Percentiles rank a stretch among this genome's conserved stretches.
phyloP scores from a whole-genome alignment of 176 grass and related monocot genomes.

The Aegilops longissima region DNA sequence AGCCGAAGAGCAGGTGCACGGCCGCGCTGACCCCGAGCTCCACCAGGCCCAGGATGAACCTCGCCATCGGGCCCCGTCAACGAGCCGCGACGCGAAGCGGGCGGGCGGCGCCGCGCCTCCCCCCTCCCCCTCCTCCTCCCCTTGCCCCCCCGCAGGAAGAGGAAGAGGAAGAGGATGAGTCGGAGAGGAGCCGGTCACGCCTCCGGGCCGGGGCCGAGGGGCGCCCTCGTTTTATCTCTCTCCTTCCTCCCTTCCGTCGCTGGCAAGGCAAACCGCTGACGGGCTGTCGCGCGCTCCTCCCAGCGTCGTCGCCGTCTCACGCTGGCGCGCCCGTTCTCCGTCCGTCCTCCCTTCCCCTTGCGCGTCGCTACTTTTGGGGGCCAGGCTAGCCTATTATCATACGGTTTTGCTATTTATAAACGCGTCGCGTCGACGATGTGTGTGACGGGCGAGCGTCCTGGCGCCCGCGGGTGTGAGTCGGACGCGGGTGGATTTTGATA shows the following conservation, averaged over 20 bases:
- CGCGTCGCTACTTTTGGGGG: conserved; percentile 5
- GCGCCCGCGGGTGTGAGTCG: background rate
- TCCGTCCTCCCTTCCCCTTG: no score
- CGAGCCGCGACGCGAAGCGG: no score
- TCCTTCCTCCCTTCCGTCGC: background rate
- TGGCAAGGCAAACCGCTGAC: background rate
- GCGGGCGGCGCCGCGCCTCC: no score
- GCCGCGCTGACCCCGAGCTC: conserved; percentile 80
- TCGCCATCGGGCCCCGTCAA: conserved; percentile 43
- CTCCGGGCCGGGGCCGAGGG: background rate
- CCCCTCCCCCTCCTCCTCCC: conserved; percentile 4
- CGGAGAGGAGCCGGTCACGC: background rate
- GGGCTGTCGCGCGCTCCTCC: background rate
- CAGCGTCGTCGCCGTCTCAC: background rate
- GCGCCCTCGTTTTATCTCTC: background rate
- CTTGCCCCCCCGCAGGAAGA: conserved; percentile 14
- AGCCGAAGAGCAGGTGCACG: conserved; percentile 81
- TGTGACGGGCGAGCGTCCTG: background rate
- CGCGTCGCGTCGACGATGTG: background rate
- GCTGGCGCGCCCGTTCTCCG: background rate
- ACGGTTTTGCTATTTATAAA: conserved; percentile 30
- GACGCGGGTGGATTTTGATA: background rate
- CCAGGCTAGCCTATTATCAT: background rate
- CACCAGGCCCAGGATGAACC: conserved; percentile 63
- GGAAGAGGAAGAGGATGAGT: conserved; percentile 20